A percentile compares a stretch with the other conserved stretches of the same genome.
phyloP scores from a whole-genome alignment of 108 stramenopile species.

The Pseudonitzschia pungens region DNA sequence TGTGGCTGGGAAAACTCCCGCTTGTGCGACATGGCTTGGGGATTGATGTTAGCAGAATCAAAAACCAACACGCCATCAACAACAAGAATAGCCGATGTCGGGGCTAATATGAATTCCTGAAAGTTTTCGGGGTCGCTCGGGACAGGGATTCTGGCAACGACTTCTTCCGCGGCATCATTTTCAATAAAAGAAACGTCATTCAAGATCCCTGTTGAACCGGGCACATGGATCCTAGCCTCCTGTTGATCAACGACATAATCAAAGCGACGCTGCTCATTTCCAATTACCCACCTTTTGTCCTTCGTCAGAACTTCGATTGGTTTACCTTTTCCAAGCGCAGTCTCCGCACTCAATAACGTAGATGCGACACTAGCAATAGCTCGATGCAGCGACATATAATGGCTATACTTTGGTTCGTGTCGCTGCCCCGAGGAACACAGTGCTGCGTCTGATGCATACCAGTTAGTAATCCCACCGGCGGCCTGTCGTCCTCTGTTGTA shows the following conservation, averaged over 20 bases:
- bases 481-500: conserved; percentile 46
- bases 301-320: conserved; percentile 14
- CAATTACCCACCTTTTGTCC: conserved; percentile 31
- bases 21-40: conserved; percentile 25
- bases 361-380: conserved; percentile 37
- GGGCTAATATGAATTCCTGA: conserved; percentile 16
- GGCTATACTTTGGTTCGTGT: conserved; percentile 59
- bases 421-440: conserved; percentile 51
- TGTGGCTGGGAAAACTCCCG: conserved; percentile 11
- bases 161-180: conserved; percentile 30
- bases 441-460: conserved; percentile 53
- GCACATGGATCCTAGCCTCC: background rate
- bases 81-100: conserved; percentile 36
- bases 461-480: conserved; percentile 57
- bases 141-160: conserved; percentile 13
- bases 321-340: conserved; percentile 30
- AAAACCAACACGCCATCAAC: conserved; percentile 40
- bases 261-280: conserved; percentile 35
- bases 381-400: conserved; percentile 45
- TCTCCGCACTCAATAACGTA: conserved; percentile 26
- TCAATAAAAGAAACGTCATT: conserved; percentile 41
- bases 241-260: conserved; percentile 22
- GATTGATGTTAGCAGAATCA: conserved; percentile 36
- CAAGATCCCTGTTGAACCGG: background rate
- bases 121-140: background rate